Base-by-base conservation (phyloP, 495 filamentous ascomycete species). In the Penicillium ochrochloron region DNA sequence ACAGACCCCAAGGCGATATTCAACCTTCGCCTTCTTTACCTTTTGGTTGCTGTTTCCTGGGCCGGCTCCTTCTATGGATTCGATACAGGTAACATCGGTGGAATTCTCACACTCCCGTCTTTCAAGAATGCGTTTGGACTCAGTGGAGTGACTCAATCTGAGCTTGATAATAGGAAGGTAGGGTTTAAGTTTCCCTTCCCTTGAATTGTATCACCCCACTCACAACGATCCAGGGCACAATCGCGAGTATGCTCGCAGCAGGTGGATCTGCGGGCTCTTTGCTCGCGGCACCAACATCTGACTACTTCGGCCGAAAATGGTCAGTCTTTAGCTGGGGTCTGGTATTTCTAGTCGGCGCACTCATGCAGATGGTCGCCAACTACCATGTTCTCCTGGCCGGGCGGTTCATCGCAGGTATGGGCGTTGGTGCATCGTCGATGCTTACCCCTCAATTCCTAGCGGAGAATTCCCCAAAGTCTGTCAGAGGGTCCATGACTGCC, bases 81-180 rank as follows among this genome's bases (percentile, higher is more conserved):
- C 62, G 88, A 90, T 67, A 82, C 82, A 12, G 84, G 85, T 42
- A 89, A 89, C 70, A 89, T 89, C 52, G 87, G 87, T 34, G 86
- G 83, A 2, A 89, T 87, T 11, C 75, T 88, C 11, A 84, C 86
- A 10, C 76, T 89, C 23, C 79, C 81, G 0, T 86, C 87, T 10
- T 90, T 89, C 75, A 75, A 78, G 50, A 63, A 76, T 15, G 84
- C 71, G 12, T 73, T 75, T 25, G 71, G 70, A 6, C 23, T 70
- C 9, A 65, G 39, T 17, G 37, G 66, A 33, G 51, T 69, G 9
- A 56, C 70, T 41, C 56, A 66, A 53, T 39, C 33, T 2, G 65
- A 69, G 34, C 31, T 62, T 12, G 70, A 72, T 50, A 62, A 70
- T 27, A 64, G 70, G 10, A 69, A 69, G 62, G 70, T 69, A 51